A percentile compares a stretch with the other conserved stretches of the same genome.
Conservation (phyloP, 257 asterid genomes). For the Forsythia viridissima region DNA sequence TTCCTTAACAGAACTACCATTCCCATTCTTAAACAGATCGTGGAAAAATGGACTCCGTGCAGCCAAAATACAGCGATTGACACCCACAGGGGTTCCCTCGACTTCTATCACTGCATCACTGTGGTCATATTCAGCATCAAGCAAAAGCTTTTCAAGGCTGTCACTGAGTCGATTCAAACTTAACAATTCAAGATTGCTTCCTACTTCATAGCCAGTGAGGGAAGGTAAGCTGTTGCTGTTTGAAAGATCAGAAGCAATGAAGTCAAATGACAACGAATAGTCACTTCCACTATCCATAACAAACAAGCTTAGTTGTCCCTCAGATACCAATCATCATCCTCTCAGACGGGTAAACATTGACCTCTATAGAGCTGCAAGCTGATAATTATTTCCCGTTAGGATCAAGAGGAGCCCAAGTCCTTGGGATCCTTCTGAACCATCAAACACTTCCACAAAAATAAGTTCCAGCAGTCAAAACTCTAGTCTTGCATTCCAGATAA, state of each 20-base stretch:
- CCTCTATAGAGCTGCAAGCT: neutral
- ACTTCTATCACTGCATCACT: conserved; percentile 74
- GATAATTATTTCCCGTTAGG: neutral
- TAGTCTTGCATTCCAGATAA: neutral
- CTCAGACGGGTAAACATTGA: neutral
- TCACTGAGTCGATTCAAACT: conserved; percentile 57
- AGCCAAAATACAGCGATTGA: conserved; percentile 78
- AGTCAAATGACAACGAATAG: conserved; percentile 56
- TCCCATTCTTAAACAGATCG: conserved; percentile 35
- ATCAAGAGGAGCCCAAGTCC: neutral
- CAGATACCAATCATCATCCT: neutral
- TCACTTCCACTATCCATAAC: conserved; percentile 68
- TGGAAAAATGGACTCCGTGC: conserved; percentile 40
- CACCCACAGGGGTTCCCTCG: conserved; percentile 62
- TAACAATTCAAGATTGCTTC: conserved; percentile 46
- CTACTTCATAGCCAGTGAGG: conserved; percentile 35
- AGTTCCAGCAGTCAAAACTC: neutral
- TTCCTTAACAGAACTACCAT: conserved; percentile 31
- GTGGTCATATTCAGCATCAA: conserved; percentile 57
- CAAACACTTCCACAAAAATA: conserved; percentile 3
- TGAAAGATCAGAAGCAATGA: conserved; percentile 57
- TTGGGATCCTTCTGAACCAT: neutral
- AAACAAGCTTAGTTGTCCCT: neutral
- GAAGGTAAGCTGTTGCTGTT: conserved; percentile 36
- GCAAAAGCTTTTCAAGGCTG: conserved; percentile 63